Conservation (phyloP, 2,329 filamentous ascomycete genomes). For the Stylonectria norvegica region DNA sequence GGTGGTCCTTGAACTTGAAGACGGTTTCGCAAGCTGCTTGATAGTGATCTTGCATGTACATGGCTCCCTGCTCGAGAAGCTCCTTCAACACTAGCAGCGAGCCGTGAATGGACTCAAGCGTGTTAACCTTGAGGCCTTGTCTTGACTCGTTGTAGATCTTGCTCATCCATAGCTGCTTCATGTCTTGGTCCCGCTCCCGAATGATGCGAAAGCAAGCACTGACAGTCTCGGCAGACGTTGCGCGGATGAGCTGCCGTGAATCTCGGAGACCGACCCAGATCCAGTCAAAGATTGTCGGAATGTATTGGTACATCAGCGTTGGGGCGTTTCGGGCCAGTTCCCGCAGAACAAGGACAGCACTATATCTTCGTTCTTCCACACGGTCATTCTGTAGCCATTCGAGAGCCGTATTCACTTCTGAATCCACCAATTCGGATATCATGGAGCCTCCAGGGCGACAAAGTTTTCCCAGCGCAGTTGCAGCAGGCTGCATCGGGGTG, state of each 20-base stretch:
- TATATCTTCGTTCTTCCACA: constrained; percentile 88
- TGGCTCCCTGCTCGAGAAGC: constrained; percentile 87
- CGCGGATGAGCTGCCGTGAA: constrained; percentile 83
- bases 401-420: constrained; percentile 91
- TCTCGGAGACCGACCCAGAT: constrained; percentile 95
- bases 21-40: constrained; percentile 90
- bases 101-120: constrained; percentile 88
- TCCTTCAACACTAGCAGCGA: constrained; percentile 91
- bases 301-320: constrained; percentile 92
- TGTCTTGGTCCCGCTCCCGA: constrained; percentile 81
- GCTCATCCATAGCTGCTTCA: constrained; percentile 83
- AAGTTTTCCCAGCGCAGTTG: constrained; percentile 82
- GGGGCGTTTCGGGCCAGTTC: constrained; percentile 91
- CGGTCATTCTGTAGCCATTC: constrained; percentile 97
- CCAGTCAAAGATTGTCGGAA: constrained; percentile 90
- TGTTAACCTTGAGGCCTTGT: constrained; percentile 72
- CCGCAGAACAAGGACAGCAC: constrained; percentile 83
- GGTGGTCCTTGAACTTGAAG: constrained; percentile 86
- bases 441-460: constrained; percentile 90
- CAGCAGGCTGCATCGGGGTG: constrained; percentile 84
- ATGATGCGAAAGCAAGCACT: constrained; percentile 96
- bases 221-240: constrained; percentile 87
- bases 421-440: constrained; percentile 93
- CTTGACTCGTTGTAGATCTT: constrained; percentile 87
- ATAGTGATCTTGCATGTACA: constrained; percentile 99